Conservation (phyloP, 2,329 filamentous ascomycete species). For the Alternaria alternata region DNA sequence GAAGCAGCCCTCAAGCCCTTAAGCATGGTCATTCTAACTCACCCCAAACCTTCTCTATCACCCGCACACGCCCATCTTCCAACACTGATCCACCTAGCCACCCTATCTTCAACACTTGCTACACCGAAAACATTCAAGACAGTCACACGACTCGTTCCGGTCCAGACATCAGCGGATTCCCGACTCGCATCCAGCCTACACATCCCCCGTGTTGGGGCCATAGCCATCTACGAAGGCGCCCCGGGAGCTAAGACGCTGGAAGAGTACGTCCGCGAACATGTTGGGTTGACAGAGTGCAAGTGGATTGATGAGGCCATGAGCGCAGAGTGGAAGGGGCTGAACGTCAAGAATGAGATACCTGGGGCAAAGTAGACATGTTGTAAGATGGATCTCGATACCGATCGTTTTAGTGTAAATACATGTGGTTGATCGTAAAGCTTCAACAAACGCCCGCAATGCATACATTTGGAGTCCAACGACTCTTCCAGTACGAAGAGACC, state of each 20-base stretch:
- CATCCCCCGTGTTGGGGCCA: constrained; percentile 70
- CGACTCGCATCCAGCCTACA: constrained; percentile 66
- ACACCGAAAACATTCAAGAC: constrained; percentile 17
- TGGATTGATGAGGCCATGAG: constrained; percentile 63
- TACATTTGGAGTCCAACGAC: constrained; percentile 5
- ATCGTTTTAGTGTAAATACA: not conserved
- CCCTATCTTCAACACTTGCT: constrained; percentile 9
- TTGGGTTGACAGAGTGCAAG: constrained; percentile 61
- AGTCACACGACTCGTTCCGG: constrained; percentile 66
- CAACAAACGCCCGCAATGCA: constrained; percentile 36
- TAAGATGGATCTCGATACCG: not conserved
- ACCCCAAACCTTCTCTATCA: constrained; percentile 44
- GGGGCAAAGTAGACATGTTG: constrained; percentile 1
- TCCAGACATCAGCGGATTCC: constrained; percentile 68
- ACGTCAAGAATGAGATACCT: constrained; percentile 28
- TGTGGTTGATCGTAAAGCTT: not conserved
- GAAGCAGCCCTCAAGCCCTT: constrained; percentile 15
- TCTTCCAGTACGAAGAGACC: not conserved
- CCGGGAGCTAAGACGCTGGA: constrained; percentile 66
- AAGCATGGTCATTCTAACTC: constrained; percentile 43
- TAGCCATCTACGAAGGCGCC: constrained; percentile 66
- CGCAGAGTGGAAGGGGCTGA: constrained; percentile 57
- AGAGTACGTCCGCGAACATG: constrained; percentile 62
- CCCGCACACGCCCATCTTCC: constrained; percentile 47
- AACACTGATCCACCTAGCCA: constrained; percentile 41